Evolutionary conservation across 176 grass and related monocot species (phyloP).

Genomic region (Saccharum officinarum): DNA sequence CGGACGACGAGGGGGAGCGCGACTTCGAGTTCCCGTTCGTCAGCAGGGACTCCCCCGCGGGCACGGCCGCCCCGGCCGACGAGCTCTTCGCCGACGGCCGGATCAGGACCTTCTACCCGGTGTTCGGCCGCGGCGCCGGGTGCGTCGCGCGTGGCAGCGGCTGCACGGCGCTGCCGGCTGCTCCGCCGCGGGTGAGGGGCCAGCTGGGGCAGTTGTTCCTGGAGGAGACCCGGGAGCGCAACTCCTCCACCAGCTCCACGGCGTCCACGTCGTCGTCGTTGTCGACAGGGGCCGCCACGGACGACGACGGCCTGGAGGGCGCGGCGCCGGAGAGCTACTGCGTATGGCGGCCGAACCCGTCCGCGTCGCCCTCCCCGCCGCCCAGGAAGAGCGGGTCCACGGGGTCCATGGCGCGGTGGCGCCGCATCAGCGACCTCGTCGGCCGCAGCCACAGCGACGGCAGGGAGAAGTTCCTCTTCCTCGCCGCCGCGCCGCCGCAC

Average conservation of each 20-base stretch:
- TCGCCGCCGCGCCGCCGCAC: conserved; percentile 4
- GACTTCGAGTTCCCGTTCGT: conserved; percentile 82
- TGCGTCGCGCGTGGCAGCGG: neutral
- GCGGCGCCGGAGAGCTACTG: conserved; percentile 69
- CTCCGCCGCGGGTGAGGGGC: conserved; percentile 19
- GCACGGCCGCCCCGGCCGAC: conserved; percentile 44
- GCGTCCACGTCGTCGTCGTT: conserved; percentile 27
- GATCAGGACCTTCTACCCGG: conserved; percentile 73
- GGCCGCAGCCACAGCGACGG: conserved; percentile 92
- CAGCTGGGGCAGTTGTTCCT: conserved; percentile 58
- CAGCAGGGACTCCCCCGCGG: conserved; percentile 36
- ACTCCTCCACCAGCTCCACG: conserved; percentile 32
- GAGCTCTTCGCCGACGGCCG: conserved; percentile 67
- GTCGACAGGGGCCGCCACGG: conserved; percentile 5
- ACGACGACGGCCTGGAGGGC: conserved; percentile 41
- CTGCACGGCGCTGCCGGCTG: neutral
- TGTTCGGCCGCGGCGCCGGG: conserved; percentile 44
- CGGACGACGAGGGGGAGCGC: conserved; percentile 7
- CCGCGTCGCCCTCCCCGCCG: neutral
- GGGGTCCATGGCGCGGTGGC: conserved; percentile 83
- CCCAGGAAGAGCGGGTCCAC: conserved; percentile 76
- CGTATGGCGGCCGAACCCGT: conserved; percentile 48
- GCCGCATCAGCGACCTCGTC: conserved; percentile 72
- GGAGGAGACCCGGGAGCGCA: conserved; percentile 64
- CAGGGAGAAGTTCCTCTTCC: conserved; percentile 92